Evolutionary conservation across 1,139 yeast genomes (phyloP).

Genomic region (Kluyveromyces sp.): DNA sequence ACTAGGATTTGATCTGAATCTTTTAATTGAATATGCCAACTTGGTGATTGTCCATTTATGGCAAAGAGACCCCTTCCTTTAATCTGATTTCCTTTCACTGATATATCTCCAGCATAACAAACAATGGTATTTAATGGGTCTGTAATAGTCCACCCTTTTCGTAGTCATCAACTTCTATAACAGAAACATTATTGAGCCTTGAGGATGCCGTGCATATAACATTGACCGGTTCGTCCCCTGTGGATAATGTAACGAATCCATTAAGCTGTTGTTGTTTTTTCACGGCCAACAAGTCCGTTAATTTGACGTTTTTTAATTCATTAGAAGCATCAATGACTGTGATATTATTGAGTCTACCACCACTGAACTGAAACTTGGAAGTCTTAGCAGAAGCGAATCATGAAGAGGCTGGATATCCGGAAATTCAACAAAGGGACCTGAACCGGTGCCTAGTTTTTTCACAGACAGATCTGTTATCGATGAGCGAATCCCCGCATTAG

Average conservation of each 20-base stretch:
- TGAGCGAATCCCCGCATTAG: background rate
- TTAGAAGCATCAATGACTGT: conserved; percentile 40
- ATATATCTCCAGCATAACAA: conserved; percentile 19
- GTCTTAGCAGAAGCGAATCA: conserved; percentile 36
- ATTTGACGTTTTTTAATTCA: conserved; percentile 1
- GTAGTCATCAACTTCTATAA: conserved; percentile 15
- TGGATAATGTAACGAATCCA: conserved; percentile 19
- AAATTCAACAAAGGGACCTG: conserved; percentile 33
- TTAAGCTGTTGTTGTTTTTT: conserved; percentile 9
- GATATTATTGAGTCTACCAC: conserved; percentile 39
- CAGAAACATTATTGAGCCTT: conserved; percentile 13
- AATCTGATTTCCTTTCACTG: conserved; percentile 7
- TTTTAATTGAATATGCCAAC: conserved; percentile 10
- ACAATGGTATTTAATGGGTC: conserved; percentile 12
- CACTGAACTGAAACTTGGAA: conserved; percentile 43
- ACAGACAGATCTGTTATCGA: conserved; percentile 11
- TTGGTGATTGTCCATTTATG: conserved; percentile 16
- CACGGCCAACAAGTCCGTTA: conserved; percentile 11
- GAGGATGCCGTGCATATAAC: conserved; percentile 15
- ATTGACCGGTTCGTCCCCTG: conserved; percentile 19
- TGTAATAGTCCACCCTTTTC: conserved; percentile 15
- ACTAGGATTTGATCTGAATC: conserved; percentile 13
- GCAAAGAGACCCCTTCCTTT: conserved; percentile 19
- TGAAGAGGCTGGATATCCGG: conserved; percentile 42
- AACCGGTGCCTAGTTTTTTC: conserved; percentile 29